phyloP scores from a whole-genome alignment of 2,329 filamentous ascomycete genomes.

The Paecilomyces niveus region DNA sequence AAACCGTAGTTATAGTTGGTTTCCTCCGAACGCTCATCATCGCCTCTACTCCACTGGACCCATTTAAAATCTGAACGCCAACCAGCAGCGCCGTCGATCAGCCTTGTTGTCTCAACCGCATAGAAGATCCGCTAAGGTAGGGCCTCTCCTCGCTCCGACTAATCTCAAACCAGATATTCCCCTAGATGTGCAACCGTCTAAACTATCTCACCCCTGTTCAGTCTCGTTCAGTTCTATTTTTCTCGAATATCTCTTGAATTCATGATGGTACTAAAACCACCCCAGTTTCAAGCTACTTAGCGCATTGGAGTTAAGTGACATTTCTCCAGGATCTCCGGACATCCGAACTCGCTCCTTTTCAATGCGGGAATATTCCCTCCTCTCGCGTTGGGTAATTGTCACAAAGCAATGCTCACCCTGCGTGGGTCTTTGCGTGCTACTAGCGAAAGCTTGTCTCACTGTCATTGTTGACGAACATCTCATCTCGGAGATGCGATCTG shows the following conservation, averaged over 20 bases:
- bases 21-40: not conserved
- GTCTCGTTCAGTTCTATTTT: not conserved
- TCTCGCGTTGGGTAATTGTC: not conserved
- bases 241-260: not conserved
- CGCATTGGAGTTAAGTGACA: not conserved
- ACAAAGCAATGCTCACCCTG: not conserved
- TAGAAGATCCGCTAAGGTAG: not conserved
- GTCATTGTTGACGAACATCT: not conserved
- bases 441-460: not conserved
- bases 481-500: not conserved
- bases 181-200: not conserved
- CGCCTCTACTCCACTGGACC: not conserved
- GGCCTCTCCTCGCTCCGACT: not conserved
- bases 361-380: not conserved
- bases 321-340: not conserved
- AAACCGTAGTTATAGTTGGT: not conserved
- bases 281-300: not conserved
- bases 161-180: not conserved
- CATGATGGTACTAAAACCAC: not conserved
- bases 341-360: not conserved
- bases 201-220: not conserved
- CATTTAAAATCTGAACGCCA: not conserved
- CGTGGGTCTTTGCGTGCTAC: not conserved
- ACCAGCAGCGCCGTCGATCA: not conserved
- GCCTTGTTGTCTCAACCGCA: not conserved